Evolutionary conservation across 768 basidiomycete genomes (phyloP), one percentile per base, ranked within the genome.

Genomic region (Lyophyllum atratum): DNA sequence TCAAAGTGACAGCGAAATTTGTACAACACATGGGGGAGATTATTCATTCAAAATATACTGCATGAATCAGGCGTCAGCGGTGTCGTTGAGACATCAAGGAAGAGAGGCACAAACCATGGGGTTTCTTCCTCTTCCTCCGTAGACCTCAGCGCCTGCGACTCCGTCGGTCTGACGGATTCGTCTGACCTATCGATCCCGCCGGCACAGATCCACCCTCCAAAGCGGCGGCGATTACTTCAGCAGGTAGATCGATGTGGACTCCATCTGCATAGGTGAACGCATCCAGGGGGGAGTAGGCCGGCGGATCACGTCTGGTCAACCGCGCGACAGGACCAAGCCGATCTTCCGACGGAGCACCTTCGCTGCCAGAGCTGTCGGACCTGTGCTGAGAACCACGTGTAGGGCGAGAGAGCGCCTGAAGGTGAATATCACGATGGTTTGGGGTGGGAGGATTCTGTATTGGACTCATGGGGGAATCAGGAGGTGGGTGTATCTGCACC

Each of bases 241-340:
- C 92, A 24, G 95, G 95, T 31, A 97, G 77, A 72, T 97, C 93
- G 47, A 95, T 87, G 50, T 92, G 91, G n/a, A 96, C 92, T 28
- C 94, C 95, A 40, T 93, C 93, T 50, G 86, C 78, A 65, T 93
- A 92, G 24, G 85, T 81, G 63, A 79, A 90, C n/a, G 91, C 86
- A 67, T 93, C 92, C 66, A 93, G 72, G n/a, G 92, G 92, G 6
- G 92, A 92, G 73, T 94, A 94, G 17, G 89, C 90, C 24, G 93
- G 93, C 21, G 92, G 92, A 59, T 90, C 87, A 55, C 83, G 80
- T 64, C 86, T 78, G 56, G 75, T 74, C 45, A 84, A 52, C 22
- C 76, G 64, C 15, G 64, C 64, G 24, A 71, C 66, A 54, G 71
- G 58, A 62, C 73, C 66, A 63, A 76, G 64, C 56, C 70, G 68